Evolutionary conservation across 805 yeast species (phyloP).

Genomic region (Priceomyces haplophilus): DNA sequence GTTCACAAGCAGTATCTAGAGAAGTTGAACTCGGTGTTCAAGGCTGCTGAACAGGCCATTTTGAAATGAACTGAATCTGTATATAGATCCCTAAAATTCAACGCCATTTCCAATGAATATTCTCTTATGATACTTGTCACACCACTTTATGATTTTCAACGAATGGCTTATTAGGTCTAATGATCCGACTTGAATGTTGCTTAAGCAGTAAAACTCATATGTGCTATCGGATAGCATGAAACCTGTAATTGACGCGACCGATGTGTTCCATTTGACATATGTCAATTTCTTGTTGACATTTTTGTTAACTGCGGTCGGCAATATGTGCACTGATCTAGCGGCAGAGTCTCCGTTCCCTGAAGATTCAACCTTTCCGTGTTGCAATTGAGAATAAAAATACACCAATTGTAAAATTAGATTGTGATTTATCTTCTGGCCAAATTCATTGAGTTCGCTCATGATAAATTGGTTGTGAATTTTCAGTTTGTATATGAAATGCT

Average conservation of each 20-base stretch:
- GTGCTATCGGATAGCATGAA: conserved; percentile 33
- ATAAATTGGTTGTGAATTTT: conserved; percentile 65
- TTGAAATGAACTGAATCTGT: conserved; percentile 23
- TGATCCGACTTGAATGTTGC: conserved; percentile 48
- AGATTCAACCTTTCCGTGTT: conserved; percentile 20
- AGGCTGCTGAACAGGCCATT: conserved; percentile 52
- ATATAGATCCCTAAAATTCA: conserved; percentile 28
- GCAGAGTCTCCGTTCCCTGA: background rate
- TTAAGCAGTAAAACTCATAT: conserved; percentile 38
- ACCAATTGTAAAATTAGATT: conserved; percentile 37
- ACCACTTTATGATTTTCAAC: conserved; percentile 69
- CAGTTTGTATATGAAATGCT: conserved; percentile 80
- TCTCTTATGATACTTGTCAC: conserved; percentile 64
- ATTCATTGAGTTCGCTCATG: conserved; percentile 33
- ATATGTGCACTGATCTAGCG: conserved; percentile 14
- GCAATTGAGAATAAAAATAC: conserved; percentile 29
- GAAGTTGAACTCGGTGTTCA: conserved; percentile 54
- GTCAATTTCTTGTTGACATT: conserved; percentile 41
- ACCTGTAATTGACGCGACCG: conserved; percentile 24
- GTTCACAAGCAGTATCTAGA: conserved; percentile 62
- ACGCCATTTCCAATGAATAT: conserved; percentile 76
- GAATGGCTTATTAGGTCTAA: conserved; percentile 60
- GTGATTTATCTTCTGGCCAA: conserved; percentile 18
- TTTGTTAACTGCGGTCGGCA: conserved; percentile 10
- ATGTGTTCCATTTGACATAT: conserved; percentile 41